Percentiles rank a stretch among this genome's conserved stretches.
These are phyloP conservation scores for Candida chauliodis DNA, from an alignment of 805 yeast genomes.

Conservation along the genomic window DNA sequence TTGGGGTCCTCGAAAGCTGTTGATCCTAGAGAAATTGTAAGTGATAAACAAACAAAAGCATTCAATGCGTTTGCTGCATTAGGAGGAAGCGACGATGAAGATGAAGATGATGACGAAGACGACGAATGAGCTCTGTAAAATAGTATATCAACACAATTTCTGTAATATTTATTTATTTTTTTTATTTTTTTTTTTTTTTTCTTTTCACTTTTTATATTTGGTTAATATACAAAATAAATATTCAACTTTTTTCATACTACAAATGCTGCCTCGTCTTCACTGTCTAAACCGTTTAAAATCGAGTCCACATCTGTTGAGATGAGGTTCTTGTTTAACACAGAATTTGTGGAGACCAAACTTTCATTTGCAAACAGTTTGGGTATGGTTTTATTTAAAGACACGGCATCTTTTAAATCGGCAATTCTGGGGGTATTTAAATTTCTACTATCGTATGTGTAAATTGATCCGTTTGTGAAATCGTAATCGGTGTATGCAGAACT, in stretches of 20 bases:
- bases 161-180: conserved; percentile 1
- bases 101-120: conserved; percentile 12
- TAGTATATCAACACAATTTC: not conserved
- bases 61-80: conserved; percentile 84
- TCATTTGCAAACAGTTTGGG: not conserved
- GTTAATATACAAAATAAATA: not conserved
- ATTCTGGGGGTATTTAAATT: conserved; percentile 26
- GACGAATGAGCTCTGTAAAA: conserved; percentile 2
- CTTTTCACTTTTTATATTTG: not conserved
- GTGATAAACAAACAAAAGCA: conserved; percentile 60
- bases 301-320: conserved; percentile 29
- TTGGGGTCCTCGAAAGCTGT: conserved; percentile 72
- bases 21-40: conserved; percentile 66
- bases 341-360: conserved; percentile 15
- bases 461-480: conserved; percentile 15
- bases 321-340: conserved; percentile 30
- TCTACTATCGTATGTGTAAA: conserved; percentile 14
- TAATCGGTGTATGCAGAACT: not conserved
- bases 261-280: conserved; percentile 29
- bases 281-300: conserved; percentile 31
- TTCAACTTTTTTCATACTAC: conserved; percentile 20
- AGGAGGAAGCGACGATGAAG: conserved; percentile 52
- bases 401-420: conserved; percentile 33
- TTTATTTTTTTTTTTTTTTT: conserved; percentile 1
- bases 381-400: conserved; percentile 6